Conservation (phyloP, 257 asterid genomes). For the Solanum virginianum region DNA sequence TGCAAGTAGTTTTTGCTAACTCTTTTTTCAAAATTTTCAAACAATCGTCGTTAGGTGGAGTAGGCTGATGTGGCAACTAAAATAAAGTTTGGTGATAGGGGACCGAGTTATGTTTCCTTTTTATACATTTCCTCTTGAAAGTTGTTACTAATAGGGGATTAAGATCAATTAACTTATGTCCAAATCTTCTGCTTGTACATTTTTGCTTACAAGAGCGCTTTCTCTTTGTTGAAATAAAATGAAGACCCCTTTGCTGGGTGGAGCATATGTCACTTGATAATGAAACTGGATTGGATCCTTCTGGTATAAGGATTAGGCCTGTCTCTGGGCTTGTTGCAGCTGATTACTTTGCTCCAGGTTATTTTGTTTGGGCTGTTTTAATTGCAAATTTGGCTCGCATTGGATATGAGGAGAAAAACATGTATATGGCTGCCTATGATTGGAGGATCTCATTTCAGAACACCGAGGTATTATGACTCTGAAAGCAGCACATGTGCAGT, state of each 20-base stretch:
- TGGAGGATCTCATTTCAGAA: conserved; percentile 83
- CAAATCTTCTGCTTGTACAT: neutral
- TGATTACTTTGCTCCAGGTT: conserved; percentile 81
- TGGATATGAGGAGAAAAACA: conserved; percentile 79
- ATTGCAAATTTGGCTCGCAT: conserved; percentile 78
- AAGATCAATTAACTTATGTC: neutral
- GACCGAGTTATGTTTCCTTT: neutral
- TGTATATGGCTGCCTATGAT: conserved; percentile 88
- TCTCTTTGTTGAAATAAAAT: neutral
- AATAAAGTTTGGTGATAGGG: neutral
- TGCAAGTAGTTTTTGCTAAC: neutral
- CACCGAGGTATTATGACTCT: conserved; percentile 43
- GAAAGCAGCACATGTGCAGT: neutral
- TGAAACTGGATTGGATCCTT: conserved; percentile 77
- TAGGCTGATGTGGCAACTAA: neutral
- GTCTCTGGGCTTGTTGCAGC: conserved; percentile 85
- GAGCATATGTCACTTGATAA: conserved; percentile 80
- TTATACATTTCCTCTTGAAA: neutral
- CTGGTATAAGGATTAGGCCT: conserved; percentile 65
- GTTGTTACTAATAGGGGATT: neutral
- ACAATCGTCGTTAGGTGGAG: neutral
- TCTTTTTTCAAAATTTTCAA: neutral
- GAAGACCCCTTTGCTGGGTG: conserved; percentile 79
- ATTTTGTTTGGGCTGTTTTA: conserved; percentile 82
- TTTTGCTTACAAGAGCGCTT: neutral